phyloP scores from a whole-genome alignment of 768 basidiomycete species.

The Neoboletus brunneissimus region DNA sequence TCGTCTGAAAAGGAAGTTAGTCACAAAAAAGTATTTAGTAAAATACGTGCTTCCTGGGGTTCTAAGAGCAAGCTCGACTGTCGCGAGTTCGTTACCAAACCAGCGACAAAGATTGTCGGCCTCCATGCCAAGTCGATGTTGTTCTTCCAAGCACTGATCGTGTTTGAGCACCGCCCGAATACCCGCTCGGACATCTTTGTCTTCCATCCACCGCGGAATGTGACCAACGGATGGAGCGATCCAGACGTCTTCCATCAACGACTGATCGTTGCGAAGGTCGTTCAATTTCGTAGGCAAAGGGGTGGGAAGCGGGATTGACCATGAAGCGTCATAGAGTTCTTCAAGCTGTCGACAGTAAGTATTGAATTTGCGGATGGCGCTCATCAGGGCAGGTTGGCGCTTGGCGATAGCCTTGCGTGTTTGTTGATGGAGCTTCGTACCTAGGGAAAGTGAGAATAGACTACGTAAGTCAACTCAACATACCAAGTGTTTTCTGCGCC shows the following conservation, averaged over 20 bases:
- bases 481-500: too few relatives aligned
- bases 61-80: conserved; percentile 15
- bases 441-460: too few relatives aligned
- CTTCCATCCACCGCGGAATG: too few relatives aligned
- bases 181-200: conserved; percentile 11
- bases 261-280: conserved; percentile 8
- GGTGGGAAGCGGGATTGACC: too few relatives aligned
- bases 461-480: too few relatives aligned
- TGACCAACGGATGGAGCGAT: neutral
- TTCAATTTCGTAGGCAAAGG: conserved; percentile 8
- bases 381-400: neutral
- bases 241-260: conserved; percentile 36
- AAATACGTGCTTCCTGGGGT: too few relatives aligned
- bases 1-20: too few relatives aligned
- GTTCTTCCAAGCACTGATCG: conserved; percentile 34
- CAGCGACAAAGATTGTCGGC: conserved; percentile 36
- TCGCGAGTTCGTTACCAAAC: conserved; percentile 31
- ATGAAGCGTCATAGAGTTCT: too few relatives aligned
- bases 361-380: too few relatives aligned
- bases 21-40: too few relatives aligned
- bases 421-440: conserved; percentile 4
- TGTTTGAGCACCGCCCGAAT: conserved; percentile 30
- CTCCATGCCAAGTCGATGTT: conserved; percentile 22
- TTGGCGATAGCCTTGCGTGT: neutral
- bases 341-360: too few relatives aligned